Evolutionary conservation across 257 asterid genomes (phyloP), one percentile per base, ranked within the genome.

Genomic region (Solanum appendiculatum): DNA sequence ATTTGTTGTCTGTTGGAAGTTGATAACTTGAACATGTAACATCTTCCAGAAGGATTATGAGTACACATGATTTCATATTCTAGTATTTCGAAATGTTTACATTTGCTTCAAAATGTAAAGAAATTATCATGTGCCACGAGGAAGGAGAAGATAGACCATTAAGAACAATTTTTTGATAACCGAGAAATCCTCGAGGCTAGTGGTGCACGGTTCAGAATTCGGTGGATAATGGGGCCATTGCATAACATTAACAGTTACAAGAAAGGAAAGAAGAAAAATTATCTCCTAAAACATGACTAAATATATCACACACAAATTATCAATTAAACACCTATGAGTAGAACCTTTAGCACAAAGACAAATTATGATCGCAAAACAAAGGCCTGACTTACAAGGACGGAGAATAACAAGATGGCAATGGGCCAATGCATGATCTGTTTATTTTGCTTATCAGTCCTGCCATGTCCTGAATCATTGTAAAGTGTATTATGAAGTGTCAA

Each of bases 361-460:
- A 80, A 29, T 16, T 48, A 48, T 29, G 0, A 20, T 27, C 10
- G 31, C 44, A 48, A 80, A 48, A 48, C 42, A 29, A 51, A 20
- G 13, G 46, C 69, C 68, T 48, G 86, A 91, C 99, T 95, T 92
- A 97, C 99, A 97, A 89, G 89, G 93, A 92, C 42, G 98, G 98
- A 80, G 99, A 96, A 93, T 97, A 97, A 91, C 98, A 95, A 37
- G 99, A 89, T 75, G 99, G 99, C 92, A 97, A 89, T 85, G 99
- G 98, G 85, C 99, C 99, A 27, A 97, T 96, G 27, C 98, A 97
- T 34, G 99, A 96, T 88, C 99, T 90, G 87, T 97, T 96, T 77
- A 97, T 95, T 93, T 97, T 97, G 93, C 99, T 97, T 89, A 97
- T 96, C 77, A 97, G 87, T 87, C 99, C 99, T 16, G 98, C 99